Evolutionary conservation across 2,329 filamentous ascomycete genomes (phyloP).

Genomic region (Sclerotinia subarctica): DNA sequence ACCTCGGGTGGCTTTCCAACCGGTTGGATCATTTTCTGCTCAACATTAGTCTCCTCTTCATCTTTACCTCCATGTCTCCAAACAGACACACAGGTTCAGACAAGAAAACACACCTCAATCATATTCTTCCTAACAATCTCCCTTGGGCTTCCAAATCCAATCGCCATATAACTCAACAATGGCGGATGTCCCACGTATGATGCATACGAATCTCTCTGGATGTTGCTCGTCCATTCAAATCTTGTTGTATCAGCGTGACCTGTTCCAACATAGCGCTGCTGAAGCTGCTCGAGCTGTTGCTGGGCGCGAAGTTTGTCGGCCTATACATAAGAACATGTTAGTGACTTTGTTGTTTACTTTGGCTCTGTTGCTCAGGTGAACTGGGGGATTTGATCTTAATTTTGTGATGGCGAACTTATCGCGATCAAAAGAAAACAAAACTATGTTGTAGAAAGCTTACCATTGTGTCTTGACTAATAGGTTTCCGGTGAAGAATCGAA

Average conservation of each 20-base stretch:
- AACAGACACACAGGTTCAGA: not conserved
- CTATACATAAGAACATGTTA: constrained; percentile 43
- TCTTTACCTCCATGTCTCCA: not conserved
- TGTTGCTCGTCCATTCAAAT: constrained; percentile 96
- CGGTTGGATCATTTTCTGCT: constrained; percentile 65
- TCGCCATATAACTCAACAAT: constrained; percentile 80
- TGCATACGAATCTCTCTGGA: constrained; percentile 87
- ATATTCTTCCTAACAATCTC: constrained; percentile 76
- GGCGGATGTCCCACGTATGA: constrained; percentile 88
- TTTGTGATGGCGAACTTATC: not conserved
- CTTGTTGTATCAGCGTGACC: constrained; percentile 95
- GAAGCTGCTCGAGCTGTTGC: constrained; percentile 94
- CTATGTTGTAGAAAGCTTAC: not conserved
- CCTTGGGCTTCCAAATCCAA: constrained; percentile 81
- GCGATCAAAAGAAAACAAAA: not conserved
- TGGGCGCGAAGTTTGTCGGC: constrained; percentile 97
- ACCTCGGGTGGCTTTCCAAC: constrained; percentile 65
- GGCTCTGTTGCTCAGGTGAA: too few relatives aligned
- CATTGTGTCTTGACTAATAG: not conserved
- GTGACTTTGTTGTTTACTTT: not conserved
- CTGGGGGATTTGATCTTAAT: not conserved
- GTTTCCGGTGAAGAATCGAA: not conserved
- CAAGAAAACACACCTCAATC: constrained; percentile 60
- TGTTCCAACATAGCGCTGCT: constrained; percentile 93
- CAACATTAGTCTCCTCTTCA: constrained; percentile 18